Percentiles rank a stretch among this genome's conserved stretches.
phyloP scores from a whole-genome alignment of 768 basidiomycete species.

The Gymnopilus dilepis region DNA sequence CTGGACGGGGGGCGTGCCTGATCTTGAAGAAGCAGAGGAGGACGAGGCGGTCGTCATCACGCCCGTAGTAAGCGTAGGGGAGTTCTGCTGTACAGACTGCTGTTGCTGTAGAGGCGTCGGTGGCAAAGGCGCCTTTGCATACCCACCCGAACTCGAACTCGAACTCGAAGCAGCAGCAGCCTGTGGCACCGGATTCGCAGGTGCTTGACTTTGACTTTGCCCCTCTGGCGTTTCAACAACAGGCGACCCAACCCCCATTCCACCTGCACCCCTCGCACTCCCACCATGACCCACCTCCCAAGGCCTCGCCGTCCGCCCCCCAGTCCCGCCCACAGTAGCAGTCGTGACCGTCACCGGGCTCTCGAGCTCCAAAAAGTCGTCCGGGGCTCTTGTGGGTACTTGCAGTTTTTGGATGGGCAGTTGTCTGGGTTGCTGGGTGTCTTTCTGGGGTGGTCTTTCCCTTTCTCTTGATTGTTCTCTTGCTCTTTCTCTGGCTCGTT shows the following conservation, averaged over 20 bases:
- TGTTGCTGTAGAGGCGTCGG: conserved; percentile 9
- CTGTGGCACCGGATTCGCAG: not conserved
- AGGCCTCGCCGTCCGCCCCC: conserved; percentile 18
- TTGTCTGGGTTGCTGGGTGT: too few species aligned
- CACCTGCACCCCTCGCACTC: too few species aligned
- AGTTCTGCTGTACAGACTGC: not conserved
- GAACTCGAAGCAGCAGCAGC: not conserved
- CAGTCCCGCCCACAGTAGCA: conserved; percentile 7
- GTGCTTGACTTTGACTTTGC: too few species aligned
- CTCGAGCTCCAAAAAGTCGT: not conserved
- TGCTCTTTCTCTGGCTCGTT: not conserved
- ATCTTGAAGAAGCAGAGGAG: not conserved
- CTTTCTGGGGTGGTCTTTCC: not conserved
- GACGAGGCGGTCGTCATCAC: not conserved
- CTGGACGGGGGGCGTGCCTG: not conserved
- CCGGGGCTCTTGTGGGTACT: conserved; percentile 8
- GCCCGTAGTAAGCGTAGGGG: not conserved
- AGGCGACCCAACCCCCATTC: too few species aligned
- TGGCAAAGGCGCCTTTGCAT: not conserved
- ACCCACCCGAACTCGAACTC: too few species aligned
- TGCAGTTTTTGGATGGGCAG: too few species aligned
- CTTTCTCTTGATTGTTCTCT: too few species aligned
- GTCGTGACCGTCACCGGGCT: conserved; percentile 10
- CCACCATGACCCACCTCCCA: not conserved
- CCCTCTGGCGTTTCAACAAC: too few species aligned